Evolutionary conservation across 148 eudicot genomes (phyloP), one percentile per base, ranked within the genome.

Genomic region (Camellia japonica): DNA sequence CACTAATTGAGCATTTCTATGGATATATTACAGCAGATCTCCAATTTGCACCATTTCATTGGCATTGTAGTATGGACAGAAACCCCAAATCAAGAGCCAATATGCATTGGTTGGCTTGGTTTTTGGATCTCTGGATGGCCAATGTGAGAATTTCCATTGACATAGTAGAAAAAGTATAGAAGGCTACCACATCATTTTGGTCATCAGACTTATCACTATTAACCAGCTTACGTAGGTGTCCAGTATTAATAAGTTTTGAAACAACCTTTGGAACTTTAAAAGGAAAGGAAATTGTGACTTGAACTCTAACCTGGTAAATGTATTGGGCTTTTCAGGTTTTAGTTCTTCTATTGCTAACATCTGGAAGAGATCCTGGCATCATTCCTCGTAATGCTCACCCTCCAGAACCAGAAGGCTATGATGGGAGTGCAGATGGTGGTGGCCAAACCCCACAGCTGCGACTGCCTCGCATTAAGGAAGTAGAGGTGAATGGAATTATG

Each of bases 281-380:
- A 58, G 16, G 16, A 58, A 14, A 58, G 2, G 14, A 23, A 8
- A 3, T 12, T 12, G 6, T 8, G 13, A 49, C 30, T 46, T 71
- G 74, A 54, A 54, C 14, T 73, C 7, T 73, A 23, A 73, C 41
- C n/a, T 81, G 60, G 42, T 52, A 43, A 62, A 41, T 19, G 19
- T 83, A 75, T 61, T 76, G 76, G 42, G 47, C 63, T 79, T 82
- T 74, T 62, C 93, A 96, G 99, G 94, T 90, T 86, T 85, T 96
- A 85, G 86, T 87, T 75, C 95, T 96, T 80, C 90, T 96, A 23
- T 77, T 93, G 83, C 82, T 91, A 78, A 96, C 98, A 58, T 96
- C 98, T 58, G 99, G 95, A 60, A 93, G 99, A 87, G 99, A 96
- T 86, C 99, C 99, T 43, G 99, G 99, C 73, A 92, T 96, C 84